Percentiles rank a stretch among this genome's conserved stretches.
These are phyloP conservation scores for Salix arbutifolia DNA, from an alignment of 345 rosid genomes.

Conservation along the genomic window DNA sequence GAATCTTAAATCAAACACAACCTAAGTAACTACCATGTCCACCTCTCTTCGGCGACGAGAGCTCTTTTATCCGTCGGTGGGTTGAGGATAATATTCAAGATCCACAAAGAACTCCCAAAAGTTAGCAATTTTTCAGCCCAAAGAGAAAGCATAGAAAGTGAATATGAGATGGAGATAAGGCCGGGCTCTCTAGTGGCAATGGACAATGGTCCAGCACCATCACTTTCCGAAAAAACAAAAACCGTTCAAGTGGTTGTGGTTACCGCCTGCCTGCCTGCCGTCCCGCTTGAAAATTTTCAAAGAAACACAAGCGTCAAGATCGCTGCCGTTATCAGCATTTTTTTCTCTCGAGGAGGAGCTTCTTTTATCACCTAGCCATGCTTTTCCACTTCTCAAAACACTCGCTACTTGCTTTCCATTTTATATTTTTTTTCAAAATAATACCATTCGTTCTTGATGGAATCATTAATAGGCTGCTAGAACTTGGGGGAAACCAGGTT, in stretches of 20 bases:
- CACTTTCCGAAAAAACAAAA: too few species aligned
- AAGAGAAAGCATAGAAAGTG: too few species aligned
- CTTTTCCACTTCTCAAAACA: neutral
- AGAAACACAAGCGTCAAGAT: neutral
- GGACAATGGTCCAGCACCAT: too few species aligned
- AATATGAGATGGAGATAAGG: too few species aligned
- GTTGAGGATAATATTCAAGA: too few species aligned
- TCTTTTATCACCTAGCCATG: neutral
- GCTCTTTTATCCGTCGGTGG: too few species aligned
- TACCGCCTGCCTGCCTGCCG: neutral
- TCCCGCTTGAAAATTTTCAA: neutral
- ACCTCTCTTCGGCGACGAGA: too few species aligned
- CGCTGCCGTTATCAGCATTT: neutral
- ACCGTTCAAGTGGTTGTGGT: neutral
- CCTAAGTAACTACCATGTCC: too few species aligned
- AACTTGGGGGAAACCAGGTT: slow-evolving; percentile 29
- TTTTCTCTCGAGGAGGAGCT: neutral
- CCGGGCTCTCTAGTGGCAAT: too few species aligned
- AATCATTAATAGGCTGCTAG: slow-evolving; percentile 21
- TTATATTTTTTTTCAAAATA: neutral
- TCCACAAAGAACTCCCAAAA: too few species aligned
- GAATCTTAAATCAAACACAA: too few species aligned
- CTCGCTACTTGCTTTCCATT: neutral
- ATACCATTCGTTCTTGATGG: slow-evolving; percentile 14
- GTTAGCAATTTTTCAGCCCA: too few species aligned